Conservation (phyloP, 2,329 filamentous ascomycete genomes). For the Aspergillus alliaceus region DNA sequence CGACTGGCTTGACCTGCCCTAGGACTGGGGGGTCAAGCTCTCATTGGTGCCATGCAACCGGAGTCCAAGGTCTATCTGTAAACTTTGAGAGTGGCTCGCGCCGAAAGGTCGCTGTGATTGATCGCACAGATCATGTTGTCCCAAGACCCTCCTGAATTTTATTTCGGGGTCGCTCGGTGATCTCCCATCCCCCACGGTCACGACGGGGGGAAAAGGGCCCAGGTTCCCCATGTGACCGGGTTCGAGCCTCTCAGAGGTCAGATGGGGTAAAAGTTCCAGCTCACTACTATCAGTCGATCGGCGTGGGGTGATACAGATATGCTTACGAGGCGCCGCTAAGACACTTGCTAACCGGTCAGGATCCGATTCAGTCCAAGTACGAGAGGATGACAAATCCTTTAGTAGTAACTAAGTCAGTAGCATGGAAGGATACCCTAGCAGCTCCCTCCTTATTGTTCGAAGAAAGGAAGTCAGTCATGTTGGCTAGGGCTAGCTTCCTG, state of each 20-base stretch:
- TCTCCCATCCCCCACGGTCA: background rate
- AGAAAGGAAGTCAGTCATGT: background rate
- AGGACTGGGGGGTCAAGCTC: background rate
- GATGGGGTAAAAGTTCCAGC: background rate
- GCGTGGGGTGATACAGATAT: background rate
- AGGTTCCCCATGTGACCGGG: background rate
- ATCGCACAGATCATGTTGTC: slow-evolving; percentile 1
- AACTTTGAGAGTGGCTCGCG: background rate
- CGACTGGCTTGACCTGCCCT: background rate
- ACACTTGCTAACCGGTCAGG: background rate
- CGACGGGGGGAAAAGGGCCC: background rate
- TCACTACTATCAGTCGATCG: background rate
- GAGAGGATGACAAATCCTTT: background rate
- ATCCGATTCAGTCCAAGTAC: background rate
- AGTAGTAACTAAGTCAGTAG: too few species aligned
- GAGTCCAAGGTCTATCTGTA: background rate
- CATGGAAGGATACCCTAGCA: too few species aligned
- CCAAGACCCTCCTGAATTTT: background rate
- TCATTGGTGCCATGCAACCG: background rate
- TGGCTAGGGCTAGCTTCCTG: background rate
- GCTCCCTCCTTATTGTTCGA: too few species aligned
- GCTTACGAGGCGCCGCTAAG: background rate
- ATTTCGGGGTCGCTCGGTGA: background rate
- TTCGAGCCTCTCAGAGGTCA: background rate
- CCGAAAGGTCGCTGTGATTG: background rate